A percentile compares a stretch with the other conserved stretches of the same genome.
phyloP scores from a whole-genome alignment of 2,329 filamentous ascomycete genomes.

The Sphaerulina musiva region DNA sequence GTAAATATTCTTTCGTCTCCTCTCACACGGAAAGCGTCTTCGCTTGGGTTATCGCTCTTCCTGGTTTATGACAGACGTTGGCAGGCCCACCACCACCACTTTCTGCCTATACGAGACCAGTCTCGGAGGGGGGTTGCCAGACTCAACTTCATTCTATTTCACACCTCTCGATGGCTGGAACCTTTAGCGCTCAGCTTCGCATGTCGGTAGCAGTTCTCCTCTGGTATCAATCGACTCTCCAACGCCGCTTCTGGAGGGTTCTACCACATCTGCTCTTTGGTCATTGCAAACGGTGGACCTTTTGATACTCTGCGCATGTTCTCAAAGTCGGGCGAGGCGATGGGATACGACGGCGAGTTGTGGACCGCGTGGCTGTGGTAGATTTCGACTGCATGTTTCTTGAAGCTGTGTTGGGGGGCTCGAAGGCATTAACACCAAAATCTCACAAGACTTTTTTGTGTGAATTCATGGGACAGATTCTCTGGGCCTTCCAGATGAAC shows the following conservation, averaged over 20 bases:
- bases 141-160: background rate
- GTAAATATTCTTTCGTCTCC: constrained; percentile 34
- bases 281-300: background rate
- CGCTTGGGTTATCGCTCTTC: constrained; percentile 23
- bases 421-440: too few relatives aligned
- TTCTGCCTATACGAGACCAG: background rate
- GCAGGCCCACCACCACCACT: constrained; percentile 1
- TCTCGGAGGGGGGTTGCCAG: background rate
- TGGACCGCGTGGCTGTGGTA: background rate
- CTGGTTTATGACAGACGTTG: background rate
- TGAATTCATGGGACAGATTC: too few relatives aligned
- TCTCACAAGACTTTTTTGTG: too few relatives aligned
- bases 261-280: background rate
- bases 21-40: constrained; percentile 38
- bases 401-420: background rate
- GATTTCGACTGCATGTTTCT: background rate
- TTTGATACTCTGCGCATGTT: background rate
- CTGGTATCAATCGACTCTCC: background rate
- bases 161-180: background rate
- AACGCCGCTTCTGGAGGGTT: background rate
- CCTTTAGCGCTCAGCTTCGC: background rate
- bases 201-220: background rate
- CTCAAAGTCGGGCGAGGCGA: background rate
- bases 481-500: too few relatives aligned
- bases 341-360: background rate